phyloP scores from a whole-genome alignment of 768 basidiomycete species.

The Pisolithus marmoratus region DNA sequence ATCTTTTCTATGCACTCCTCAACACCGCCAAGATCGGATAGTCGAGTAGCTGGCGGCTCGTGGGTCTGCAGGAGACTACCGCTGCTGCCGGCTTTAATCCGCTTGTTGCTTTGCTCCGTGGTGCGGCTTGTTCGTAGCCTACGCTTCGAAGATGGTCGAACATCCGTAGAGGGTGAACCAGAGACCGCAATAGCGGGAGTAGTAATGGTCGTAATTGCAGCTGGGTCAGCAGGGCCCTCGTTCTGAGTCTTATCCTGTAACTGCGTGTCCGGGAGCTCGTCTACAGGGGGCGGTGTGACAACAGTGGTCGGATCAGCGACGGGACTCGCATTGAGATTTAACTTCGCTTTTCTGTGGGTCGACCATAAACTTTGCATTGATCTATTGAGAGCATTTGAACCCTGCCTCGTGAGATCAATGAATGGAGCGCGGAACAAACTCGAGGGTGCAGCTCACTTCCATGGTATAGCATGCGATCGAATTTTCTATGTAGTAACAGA shows the following conservation, averaged over 20 bases:
- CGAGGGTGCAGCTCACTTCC: conserved; percentile 12
- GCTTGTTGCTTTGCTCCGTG: conserved; percentile 17
- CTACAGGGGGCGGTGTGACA: conserved; percentile 4
- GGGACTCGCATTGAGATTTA: conserved; percentile 55
- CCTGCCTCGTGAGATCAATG: conserved; percentile 41
- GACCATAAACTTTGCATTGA: conserved; percentile 82
- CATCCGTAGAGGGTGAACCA: conserved; percentile 1
- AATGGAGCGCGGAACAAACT: background rate
- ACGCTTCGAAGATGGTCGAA: conserved; percentile 45
- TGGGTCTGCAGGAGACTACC: conserved; percentile 53
- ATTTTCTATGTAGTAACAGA: background rate
- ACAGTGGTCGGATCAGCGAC: conserved; percentile 10
- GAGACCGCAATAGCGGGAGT: conserved; percentile 5
- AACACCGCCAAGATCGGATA: conserved; percentile 87
- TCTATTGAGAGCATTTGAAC: conserved; percentile 66
- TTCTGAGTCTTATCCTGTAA: conserved; percentile 9
- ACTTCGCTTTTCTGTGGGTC: conserved; percentile 52
- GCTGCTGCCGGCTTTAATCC: background rate
- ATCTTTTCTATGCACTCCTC: conserved; percentile 85
- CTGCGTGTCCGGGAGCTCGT: conserved; percentile 21
- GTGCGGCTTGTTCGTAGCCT: conserved; percentile 45
- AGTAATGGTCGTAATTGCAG: conserved; percentile 8
- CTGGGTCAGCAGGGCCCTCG: conserved; percentile 12
- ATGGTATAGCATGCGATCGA: conserved; percentile 1
- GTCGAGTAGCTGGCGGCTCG: conserved; percentile 64